Conservation (phyloP, 306 rosid species). For the Sechiopsis laciniata region DNA sequence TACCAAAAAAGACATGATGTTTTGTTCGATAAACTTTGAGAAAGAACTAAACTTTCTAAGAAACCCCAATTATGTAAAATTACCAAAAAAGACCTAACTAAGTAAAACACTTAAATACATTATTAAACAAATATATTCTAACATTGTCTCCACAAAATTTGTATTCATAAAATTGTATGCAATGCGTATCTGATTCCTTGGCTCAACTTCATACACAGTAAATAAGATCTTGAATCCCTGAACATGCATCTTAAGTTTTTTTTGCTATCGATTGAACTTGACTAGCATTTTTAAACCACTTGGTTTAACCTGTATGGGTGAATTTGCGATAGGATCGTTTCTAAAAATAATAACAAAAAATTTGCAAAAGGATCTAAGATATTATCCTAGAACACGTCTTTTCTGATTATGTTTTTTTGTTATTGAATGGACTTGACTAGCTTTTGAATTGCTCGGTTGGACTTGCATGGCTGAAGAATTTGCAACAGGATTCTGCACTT, state of each 20-base stretch:
- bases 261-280: constrained; percentile 6
- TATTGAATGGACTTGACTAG: constrained; percentile 11
- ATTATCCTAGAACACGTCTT: background rate
- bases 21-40: too few relatives aligned
- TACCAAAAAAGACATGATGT: too few relatives aligned
- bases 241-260: background rate
- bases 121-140: too few relatives aligned
- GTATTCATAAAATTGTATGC: background rate
- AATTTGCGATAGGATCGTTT: too few relatives aligned
- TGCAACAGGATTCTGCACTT: background rate
- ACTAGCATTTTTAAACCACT: background rate
- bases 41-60: too few relatives aligned
- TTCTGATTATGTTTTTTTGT: background rate
- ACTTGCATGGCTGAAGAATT: background rate
- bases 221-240: background rate
- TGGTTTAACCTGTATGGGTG: background rate
- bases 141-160: background rate
- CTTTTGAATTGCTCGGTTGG: constrained; percentile 10
- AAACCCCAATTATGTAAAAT: too few relatives aligned
- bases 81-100: too few relatives aligned
- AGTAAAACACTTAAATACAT: too few relatives aligned
- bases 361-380: too few relatives aligned
- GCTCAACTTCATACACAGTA: background rate
- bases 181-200: background rate
- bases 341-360: too few relatives aligned